Percentiles rank a stretch among this genome's conserved stretches.
These are phyloP conservation scores for Alternaria rosae DNA, from an alignment of 2,329 filamentous ascomycete species.

Conservation along the genomic window DNA sequence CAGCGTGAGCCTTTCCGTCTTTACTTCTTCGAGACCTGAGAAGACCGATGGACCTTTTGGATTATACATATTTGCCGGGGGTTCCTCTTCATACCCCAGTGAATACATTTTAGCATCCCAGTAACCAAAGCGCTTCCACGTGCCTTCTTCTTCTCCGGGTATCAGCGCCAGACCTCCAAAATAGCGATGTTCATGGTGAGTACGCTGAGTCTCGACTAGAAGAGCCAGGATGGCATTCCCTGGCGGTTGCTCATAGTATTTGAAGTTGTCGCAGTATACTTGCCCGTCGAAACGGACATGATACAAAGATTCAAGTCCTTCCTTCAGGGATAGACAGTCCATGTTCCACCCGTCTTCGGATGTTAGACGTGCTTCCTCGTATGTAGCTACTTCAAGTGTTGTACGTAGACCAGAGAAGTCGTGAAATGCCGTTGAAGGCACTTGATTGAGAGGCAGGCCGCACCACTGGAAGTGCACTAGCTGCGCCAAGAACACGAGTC, in stretches of 20 bases:
- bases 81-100: no score
- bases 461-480: not conserved
- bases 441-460: not conserved
- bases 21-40: not conserved
- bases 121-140: not conserved
- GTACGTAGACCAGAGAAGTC: not conserved
- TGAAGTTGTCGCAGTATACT: not conserved
- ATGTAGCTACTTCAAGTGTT: not conserved
- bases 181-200: no score
- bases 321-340: no score
- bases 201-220: not conserved
- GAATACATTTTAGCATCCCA: not conserved
- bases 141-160: not conserved
- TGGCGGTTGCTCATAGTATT: not conserved
- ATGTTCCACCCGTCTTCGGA: no score
- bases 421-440: not conserved
- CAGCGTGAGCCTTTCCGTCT: not conserved
- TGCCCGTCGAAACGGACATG: no score
- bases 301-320: no score
- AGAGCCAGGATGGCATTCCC: not conserved
- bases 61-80: no score
- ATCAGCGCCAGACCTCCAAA: not conserved
- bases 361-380: no score
- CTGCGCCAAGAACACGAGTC: not conserved
- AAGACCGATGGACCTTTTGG: not conserved